These are phyloP conservation scores for Piromyces finnis DNA, from an alignment of 192 early-diverging fungal species.

Conservation along the genomic window DNA sequence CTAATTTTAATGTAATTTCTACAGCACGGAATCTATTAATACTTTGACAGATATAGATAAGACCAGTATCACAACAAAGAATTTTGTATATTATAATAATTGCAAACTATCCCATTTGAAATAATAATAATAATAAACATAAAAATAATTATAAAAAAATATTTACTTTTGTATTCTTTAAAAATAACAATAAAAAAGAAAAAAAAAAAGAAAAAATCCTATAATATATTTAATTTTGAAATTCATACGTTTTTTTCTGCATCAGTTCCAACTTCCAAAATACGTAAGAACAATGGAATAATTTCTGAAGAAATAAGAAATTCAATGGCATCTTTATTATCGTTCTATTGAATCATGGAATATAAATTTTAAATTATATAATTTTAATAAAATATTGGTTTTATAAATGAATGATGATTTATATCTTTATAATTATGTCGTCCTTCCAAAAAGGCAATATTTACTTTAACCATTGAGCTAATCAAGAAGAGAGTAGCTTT, in stretches of 20 bases:
- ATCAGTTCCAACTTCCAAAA: constrained; percentile 95
- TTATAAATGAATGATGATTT: no score
- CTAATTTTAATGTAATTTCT: constrained; percentile 79
- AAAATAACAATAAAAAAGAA: no score
- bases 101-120: no score
- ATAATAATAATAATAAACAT: no score
- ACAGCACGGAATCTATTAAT: constrained; percentile 90
- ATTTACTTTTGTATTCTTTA: no score
- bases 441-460: not conserved
- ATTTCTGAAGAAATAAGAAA: constrained; percentile 94
- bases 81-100: constrained; percentile 98
- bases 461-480: constrained; percentile 86
- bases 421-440: no score
- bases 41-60: constrained; percentile 75
- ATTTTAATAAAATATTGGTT: no score
- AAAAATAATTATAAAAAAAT: no score
- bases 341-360: constrained; percentile 66
- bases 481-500: constrained; percentile 89
- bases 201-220: no score
- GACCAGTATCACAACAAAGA: constrained; percentile 78
- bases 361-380: no score
- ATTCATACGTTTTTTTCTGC: constrained; percentile 70
- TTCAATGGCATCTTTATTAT: constrained; percentile 87
- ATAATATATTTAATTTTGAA: no score
- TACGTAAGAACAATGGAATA: constrained; percentile 90